Percentiles rank a stretch among this genome's conserved stretches.
Conservation (phyloP, 2,329 filamentous ascomycete genomes). For the Fonsecaea nubica region DNA sequence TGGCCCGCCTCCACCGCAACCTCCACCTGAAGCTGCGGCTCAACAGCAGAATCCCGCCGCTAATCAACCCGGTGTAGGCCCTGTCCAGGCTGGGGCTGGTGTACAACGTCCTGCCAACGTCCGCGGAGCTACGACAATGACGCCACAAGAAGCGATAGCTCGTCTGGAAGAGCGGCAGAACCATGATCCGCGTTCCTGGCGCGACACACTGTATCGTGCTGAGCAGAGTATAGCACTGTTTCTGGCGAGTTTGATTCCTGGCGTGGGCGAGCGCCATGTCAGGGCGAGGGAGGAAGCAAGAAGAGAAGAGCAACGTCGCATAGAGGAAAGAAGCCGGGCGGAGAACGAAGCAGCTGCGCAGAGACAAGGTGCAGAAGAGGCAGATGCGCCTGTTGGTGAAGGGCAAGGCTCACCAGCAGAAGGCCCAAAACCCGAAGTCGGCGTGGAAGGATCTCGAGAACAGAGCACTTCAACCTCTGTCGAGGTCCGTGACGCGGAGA, state of each 20-base stretch:
- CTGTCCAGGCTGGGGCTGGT: background rate
- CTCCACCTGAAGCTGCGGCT: slow-evolving; percentile 32
- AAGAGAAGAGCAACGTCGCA: slow-evolving; percentile 40
- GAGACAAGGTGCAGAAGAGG: background rate
- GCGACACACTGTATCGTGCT: slow-evolving; percentile 42
- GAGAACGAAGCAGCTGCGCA: slow-evolving; percentile 26
- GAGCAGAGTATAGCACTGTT: slow-evolving; percentile 68
- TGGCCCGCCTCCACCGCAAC: slow-evolving; percentile 28
- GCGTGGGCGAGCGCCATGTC: slow-evolving; percentile 67
- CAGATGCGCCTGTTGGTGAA: slow-evolving; percentile 1
- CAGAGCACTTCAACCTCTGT: slow-evolving; percentile 23
- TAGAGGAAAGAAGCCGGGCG: slow-evolving; percentile 35
- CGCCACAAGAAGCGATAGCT: slow-evolving; percentile 39
- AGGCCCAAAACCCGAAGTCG: slow-evolving; percentile 8
- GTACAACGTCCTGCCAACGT: slow-evolving; percentile 28
- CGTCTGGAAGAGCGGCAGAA: slow-evolving; percentile 37
- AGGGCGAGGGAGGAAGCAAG: slow-evolving; percentile 60
- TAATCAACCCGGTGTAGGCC: slow-evolving; percentile 12
- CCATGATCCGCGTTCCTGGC: slow-evolving; percentile 30
- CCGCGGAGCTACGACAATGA: slow-evolving; percentile 34
- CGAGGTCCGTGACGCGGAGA: slow-evolving; percentile 8
- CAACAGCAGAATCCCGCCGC: slow-evolving; percentile 12
- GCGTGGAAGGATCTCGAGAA: background rate
- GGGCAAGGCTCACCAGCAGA: background rate
- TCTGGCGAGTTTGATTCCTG: slow-evolving; percentile 66